Evolutionary conservation across 2,329 filamentous ascomycete genomes (phyloP).

Genomic region (Taxawa tesnikishii): DNA sequence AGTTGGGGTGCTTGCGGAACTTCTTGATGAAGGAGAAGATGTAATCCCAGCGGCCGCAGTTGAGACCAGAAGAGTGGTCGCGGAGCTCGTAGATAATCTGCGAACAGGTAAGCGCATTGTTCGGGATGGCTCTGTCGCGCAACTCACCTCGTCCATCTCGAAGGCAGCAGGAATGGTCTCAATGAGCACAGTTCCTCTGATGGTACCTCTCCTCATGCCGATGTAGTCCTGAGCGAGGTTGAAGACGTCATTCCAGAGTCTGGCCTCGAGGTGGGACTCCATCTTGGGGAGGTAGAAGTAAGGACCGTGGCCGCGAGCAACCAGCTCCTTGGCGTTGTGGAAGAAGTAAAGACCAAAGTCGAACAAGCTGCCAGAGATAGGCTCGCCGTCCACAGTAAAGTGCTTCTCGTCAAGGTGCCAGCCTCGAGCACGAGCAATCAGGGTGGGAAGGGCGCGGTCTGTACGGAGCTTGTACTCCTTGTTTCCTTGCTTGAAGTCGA

Average conservation of each 20-base stretch:
- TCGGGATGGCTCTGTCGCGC: not conserved
- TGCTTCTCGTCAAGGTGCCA: slow-evolving; percentile 99
- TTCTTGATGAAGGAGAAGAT: slow-evolving; percentile 99
- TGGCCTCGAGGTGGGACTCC: slow-evolving; percentile 93
- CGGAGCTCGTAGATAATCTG: slow-evolving; percentile 96
- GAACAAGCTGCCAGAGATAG: slow-evolving; percentile 84
- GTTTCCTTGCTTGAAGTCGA: slow-evolving; percentile 89
- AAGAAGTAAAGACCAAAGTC: slow-evolving; percentile 99
- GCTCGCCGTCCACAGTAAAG: slow-evolving; percentile 86
- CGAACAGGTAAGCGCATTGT: not conserved
- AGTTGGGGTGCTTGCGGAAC: slow-evolving; percentile 88
- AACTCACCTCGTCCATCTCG: slow-evolving; percentile 80
- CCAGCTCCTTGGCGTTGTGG: slow-evolving; percentile 87
- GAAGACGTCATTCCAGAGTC: slow-evolving; percentile 97
- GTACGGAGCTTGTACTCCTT: slow-evolving; percentile 98
- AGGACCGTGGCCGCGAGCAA: slow-evolving; percentile 72
- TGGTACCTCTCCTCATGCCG: slow-evolving; percentile 78
- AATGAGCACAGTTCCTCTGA: slow-evolving; percentile 89
- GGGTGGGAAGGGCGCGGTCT: slow-evolving; percentile 72
- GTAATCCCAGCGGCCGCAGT: slow-evolving; percentile 99
- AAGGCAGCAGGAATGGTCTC: slow-evolving; percentile 97
- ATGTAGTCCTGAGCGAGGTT: slow-evolving; percentile 91
- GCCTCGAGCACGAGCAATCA: slow-evolving; percentile 88
- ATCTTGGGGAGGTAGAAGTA: slow-evolving; percentile 99
- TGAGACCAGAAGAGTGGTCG: slow-evolving; percentile 89